Conservation (phyloP, 1,284 basidiomycete species). For the Lentinula novae-zelandiae region DNA sequence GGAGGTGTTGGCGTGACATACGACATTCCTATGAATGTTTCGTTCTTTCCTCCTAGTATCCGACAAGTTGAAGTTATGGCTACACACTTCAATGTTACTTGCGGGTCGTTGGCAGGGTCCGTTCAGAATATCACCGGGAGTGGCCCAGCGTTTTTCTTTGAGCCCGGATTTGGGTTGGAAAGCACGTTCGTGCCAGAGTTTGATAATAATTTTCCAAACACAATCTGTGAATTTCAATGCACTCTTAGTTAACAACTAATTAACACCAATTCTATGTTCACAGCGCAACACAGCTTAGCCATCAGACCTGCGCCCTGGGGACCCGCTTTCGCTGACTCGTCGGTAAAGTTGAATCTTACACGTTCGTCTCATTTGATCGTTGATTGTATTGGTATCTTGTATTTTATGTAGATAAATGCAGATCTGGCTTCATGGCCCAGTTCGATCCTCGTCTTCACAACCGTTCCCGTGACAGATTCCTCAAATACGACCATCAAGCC, state of each 20-base stretch:
- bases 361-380: background rate
- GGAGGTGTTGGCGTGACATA: background rate
- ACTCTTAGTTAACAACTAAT: background rate
- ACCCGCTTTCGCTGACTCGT: background rate
- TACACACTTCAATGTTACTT: conserved; percentile 6
- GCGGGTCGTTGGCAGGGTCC: conserved; percentile 5
- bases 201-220: background rate
- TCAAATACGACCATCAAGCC: background rate
- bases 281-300: background rate
- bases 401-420: background rate
- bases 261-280: background rate
- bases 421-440: background rate
- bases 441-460: conserved; percentile 4
- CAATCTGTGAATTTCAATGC: background rate
- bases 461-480: conserved; percentile 2
- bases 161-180: background rate
- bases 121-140: background rate
- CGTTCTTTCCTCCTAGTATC: background rate
- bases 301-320: conserved; percentile 6
- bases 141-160: background rate
- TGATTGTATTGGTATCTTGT: background rate
- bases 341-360: background rate
- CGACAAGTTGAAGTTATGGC: background rate
- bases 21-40: background rate
- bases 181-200: background rate